phyloP scores from a whole-genome alignment of 371 early-diverging fungal genomes.

The Mucor irregularis region DNA sequence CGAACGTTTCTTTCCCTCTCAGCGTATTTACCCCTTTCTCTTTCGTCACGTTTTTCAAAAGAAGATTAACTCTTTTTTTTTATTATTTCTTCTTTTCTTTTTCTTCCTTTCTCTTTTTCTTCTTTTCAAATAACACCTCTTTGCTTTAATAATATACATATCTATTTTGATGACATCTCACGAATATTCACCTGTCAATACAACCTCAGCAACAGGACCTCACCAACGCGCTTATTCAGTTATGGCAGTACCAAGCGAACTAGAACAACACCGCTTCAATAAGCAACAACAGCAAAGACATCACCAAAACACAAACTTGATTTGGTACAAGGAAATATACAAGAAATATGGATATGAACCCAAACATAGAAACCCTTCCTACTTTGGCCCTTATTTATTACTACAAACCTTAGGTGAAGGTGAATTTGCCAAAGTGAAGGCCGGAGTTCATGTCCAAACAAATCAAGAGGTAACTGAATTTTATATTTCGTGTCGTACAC shows the following conservation, averaged over 20 bases:
- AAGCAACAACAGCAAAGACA: conserved; percentile 15
- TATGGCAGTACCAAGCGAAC: conserved; percentile 38
- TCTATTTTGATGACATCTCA: neutral
- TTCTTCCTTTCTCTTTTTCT: neutral
- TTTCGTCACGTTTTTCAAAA: neutral
- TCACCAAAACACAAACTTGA: no score
- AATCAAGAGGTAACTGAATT: conserved; percentile 77
- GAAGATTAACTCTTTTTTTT: neutral
- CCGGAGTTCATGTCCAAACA: conserved; percentile 85
- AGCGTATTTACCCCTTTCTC: neutral
- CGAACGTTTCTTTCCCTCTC: conserved; percentile 2
- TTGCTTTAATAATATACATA: no score
- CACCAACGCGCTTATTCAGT: conserved; percentile 46
- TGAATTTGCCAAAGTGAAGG: conserved; percentile 96
- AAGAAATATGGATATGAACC: conserved; percentile 23
- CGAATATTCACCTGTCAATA: neutral
- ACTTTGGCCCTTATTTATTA: conserved; percentile 90
- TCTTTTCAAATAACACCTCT: no score
- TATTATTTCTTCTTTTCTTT: neutral
- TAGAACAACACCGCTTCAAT: conserved; percentile 31
- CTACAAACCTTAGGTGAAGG: conserved; percentile 96
- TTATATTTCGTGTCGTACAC: neutral
- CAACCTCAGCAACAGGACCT: neutral
- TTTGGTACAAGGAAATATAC: conserved; percentile 21
- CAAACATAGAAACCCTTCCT: conserved; percentile 53